A percentile compares a stretch with the other conserved stretches of the same genome.
Evolutionary conservation across 2,329 filamentous ascomycete species (phyloP).

Genomic region (Elsinoe necatrix): DNA sequence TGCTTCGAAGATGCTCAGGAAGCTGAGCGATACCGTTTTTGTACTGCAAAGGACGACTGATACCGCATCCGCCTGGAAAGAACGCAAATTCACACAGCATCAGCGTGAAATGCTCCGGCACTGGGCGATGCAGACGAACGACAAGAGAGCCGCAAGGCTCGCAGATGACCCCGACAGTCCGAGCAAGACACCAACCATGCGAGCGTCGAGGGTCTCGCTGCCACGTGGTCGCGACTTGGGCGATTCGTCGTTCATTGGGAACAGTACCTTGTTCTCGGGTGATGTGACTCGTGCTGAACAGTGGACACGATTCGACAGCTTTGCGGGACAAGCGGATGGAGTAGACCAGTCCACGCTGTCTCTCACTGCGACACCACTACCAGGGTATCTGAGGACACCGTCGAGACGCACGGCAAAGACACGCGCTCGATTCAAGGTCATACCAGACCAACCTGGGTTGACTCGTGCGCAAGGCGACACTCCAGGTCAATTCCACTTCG

Average conservation of each 20-base stretch:
- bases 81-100: conserved; percentile 48
- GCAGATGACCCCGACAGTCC: conserved; percentile 18
- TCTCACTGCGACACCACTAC: conserved; percentile 20
- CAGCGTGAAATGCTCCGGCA: conserved; percentile 46
- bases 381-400: conserved; percentile 41
- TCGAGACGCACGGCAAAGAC: conserved; percentile 33
- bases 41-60: conserved; percentile 44
- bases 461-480: conserved; percentile 4
- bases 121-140: conserved; percentile 43
- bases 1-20: conserved; percentile 35
- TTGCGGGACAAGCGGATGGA: conserved; percentile 7
- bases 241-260: not conserved
- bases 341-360: conserved; percentile 8
- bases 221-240: not conserved
- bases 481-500: not conserved
- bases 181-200: conserved; percentile 1
- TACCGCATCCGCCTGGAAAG: conserved; percentile 45
- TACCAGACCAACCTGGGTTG: conserved; percentile 7
- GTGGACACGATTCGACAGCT: conserved; percentile 33
- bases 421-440: conserved; percentile 23
- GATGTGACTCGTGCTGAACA: conserved; percentile 28
- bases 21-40: conserved; percentile 51
- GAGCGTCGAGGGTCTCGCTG: not conserved
- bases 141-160: conserved; percentile 20
- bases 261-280: conserved; percentile 20